Percentiles rank a stretch among this genome's conserved stretches.
These are phyloP conservation scores for Tritrichomonas foetus DNA, from an alignment of 208 protist genomes.

Conservation along the genomic window DNA sequence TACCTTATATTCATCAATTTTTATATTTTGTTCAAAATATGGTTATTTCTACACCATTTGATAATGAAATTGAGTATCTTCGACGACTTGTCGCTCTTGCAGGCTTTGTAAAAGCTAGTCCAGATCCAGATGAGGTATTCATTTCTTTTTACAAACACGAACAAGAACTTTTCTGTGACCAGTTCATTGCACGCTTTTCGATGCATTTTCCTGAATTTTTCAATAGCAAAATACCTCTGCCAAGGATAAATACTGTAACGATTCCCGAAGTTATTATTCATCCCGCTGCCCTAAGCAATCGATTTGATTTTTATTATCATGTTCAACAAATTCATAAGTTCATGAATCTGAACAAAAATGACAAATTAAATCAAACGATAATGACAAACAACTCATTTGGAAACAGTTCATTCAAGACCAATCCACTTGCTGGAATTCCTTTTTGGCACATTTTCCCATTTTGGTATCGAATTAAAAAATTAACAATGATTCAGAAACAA, in stretches of 20 bases:
- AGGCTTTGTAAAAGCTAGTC: too few relatives aligned
- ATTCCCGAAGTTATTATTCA: not conserved
- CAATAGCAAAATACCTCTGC: not conserved
- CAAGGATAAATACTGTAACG: not conserved
- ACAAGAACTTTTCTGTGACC: not conserved
- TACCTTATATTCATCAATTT: not conserved
- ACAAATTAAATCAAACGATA: too few relatives aligned
- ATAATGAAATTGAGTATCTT: not conserved
- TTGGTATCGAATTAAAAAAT: not conserved
- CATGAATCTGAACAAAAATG: too few relatives aligned
- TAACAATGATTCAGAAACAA: too few relatives aligned
- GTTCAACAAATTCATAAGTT: too few relatives aligned
- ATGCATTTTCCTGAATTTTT: constrained; percentile 6
- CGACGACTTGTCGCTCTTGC: too few relatives aligned
- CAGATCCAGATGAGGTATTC: too few relatives aligned
- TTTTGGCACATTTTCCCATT: constrained; percentile 13
- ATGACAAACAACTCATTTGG: too few relatives aligned
- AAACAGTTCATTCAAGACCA: not conserved
- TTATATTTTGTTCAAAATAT: not conserved
- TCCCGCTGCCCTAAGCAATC: too few relatives aligned
- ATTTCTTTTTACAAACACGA: not conserved
- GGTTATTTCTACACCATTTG: not conserved
- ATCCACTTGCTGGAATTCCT: not conserved
- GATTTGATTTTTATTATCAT: too few relatives aligned
- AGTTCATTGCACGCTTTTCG: too few relatives aligned